Conservation (phyloP, 2,329 filamentous ascomycete species). For the Didymella sp. region DNA sequence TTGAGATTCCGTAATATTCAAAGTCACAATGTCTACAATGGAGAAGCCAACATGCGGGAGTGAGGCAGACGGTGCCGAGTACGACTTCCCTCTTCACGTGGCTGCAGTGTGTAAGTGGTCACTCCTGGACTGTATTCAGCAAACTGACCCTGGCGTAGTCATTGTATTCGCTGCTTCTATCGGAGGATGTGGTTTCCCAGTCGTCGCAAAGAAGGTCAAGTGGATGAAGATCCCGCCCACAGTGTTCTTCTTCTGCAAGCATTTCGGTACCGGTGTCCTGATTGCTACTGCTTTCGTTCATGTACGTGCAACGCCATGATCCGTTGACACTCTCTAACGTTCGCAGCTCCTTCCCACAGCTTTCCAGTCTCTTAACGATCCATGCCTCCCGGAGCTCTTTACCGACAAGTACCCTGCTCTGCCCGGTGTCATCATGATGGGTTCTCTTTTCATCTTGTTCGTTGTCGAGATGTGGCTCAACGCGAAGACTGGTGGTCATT, state of each 20-base stretch:
- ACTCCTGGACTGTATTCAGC: neutral
- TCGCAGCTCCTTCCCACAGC: slow-evolving; percentile 64
- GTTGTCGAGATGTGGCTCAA: slow-evolving; percentile 69
- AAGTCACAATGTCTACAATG: slow-evolving; percentile 34
- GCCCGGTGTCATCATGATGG: slow-evolving; percentile 71
- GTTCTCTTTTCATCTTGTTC: slow-evolving; percentile 66
- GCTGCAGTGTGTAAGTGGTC: slow-evolving; percentile 48
- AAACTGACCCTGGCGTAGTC: slow-evolving; percentile 38
- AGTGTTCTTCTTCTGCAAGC: slow-evolving; percentile 68
- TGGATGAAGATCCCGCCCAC: slow-evolving; percentile 65
- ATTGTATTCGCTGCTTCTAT: slow-evolving; percentile 50
- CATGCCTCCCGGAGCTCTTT: slow-evolving; percentile 66
- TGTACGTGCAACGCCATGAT: slow-evolving; percentile 34
- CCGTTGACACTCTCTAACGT: slow-evolving; percentile 10
- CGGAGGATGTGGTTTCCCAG: slow-evolving; percentile 48
- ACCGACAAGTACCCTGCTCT: slow-evolving; percentile 66
- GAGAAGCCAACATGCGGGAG: slow-evolving; percentile 47
- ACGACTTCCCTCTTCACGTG: slow-evolving; percentile 50
- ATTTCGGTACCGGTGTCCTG: slow-evolving; percentile 76
- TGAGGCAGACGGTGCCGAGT: slow-evolving; percentile 36
- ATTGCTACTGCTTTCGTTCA: slow-evolving; percentile 87
- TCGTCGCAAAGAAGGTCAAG: slow-evolving; percentile 58
- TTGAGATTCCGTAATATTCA: slow-evolving; percentile 24
- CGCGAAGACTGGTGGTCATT: slow-evolving; percentile 64
- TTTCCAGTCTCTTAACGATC: slow-evolving; percentile 57